Evolutionary conservation across 495 filamentous ascomycete genomes (phyloP), one percentile per base, ranked within the genome.

Genomic region (Neurospora pannonica): DNA sequence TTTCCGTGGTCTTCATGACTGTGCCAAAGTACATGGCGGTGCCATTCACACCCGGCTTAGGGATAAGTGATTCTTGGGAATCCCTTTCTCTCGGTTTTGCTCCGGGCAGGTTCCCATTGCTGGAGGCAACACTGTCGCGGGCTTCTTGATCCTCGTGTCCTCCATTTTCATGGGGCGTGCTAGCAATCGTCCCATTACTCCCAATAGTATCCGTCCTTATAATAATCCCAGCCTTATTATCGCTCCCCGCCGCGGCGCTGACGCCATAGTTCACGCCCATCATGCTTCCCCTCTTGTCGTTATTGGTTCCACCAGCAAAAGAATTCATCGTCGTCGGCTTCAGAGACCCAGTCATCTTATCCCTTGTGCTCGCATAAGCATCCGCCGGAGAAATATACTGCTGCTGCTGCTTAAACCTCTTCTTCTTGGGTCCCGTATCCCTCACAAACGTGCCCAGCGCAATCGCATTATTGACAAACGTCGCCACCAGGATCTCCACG

Each of bases 381-480:
- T 67, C 54, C 24, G 28, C 28, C 24, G 15, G 54, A 19, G 54
- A 67, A 10, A 10, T 19, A 71, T 85, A 88, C 31, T 86, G 40
- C 40, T 42, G 38, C 38, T 39, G 40, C 40, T 17, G 83, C 75
- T 88, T 89, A 78, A 89, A 94, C 80, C 89, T 91, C 15, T 85
- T 81, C 80, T 93, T 94, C 84, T 95, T 95, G 70, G 88, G 83
- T 5, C 93, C 93, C 40, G 88, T 87, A 75, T 94, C 93, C 5
- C 93, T 86, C 28, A 95, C 88, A 77, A 95, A 96, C 1, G 92
- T 92, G 39, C 93, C 93, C 21, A 97, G 88, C 0, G 93, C 90
- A 31, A 95, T 84, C 6, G 88, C 89, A 76, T 97, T 96, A 4
- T 92, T 90, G 11, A 93, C 90, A 1, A 90, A 88, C 13, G 92